Base-by-base conservation (phyloP, 768 basidiomycete species). In the Tylopilus subfusipes region DNA sequence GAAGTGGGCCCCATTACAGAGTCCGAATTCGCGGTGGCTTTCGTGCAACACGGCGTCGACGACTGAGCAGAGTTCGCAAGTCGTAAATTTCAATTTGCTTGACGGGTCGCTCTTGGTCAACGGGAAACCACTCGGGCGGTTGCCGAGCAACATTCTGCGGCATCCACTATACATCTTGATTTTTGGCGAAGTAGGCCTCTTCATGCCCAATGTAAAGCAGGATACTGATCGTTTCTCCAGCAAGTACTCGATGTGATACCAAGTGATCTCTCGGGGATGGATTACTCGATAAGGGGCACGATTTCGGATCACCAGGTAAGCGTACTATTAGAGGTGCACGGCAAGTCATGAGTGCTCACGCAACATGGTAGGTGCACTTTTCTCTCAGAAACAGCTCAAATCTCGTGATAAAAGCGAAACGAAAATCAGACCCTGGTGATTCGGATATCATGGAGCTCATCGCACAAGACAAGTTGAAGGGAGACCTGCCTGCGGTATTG, bases 41-140 rank as follows among this genome's bases (percentile, higher is more conserved):
- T 43, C 49, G 2, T 53, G 63, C 18, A 34, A 14, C 0, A 70
- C 68, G 0, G 42, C 53, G 7, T 10, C 51, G 2, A 44, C 47
- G 4, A 18, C 31, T 1, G 54, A 38, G 12, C 53, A 60, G 27
- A 5, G 36, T 30, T 54, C 60, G 19, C 73, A 73, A 43, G 44
- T n/a, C n/a, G 65, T 80, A 6, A 68, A 73, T 43, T 63, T 77
- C 21, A 73, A 82, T 50, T 34, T 81, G 2, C 55, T 80, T 1
- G 58, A 61, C 9, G 70, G 68, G 3, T 48, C 57, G 1, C 59
- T 70, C 18, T 42, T 66, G 13, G 56, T 66, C 2, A 48, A 71
- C 5, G 70, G 63, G 2, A 63, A 58, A 18, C 55, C 63, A 0
- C n/a, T 71, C 48, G 73, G 75, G 16, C 69, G 67, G 21, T 68